Evolutionary conservation across 768 basidiomycete species (phyloP).

Genomic region (Myochromella boudieri): DNA sequence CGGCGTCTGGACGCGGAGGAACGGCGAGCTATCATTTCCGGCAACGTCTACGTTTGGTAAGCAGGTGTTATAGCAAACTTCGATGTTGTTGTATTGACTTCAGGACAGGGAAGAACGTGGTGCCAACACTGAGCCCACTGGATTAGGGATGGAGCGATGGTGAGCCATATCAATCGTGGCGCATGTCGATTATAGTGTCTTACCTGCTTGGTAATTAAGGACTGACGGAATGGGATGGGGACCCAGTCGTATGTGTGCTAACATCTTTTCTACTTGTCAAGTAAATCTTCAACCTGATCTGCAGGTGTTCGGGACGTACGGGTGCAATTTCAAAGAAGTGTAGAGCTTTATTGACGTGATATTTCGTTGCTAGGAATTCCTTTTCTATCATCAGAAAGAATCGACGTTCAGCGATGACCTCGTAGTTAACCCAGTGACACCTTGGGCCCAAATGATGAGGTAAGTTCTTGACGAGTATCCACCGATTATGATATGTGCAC

Average conservation of each 20-base stretch:
- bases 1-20: constrained; percentile 84
- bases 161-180: constrained; percentile 23
- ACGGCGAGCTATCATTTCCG: constrained; percentile 67
- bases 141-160: constrained; percentile 87
- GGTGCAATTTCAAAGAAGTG: constrained; percentile 27
- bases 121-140: constrained; percentile 78
- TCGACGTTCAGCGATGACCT: constrained; percentile 56
- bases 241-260: constrained; percentile 66
- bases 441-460: constrained; percentile 78
- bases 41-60: constrained; percentile 80
- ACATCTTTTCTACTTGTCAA: constrained; percentile 10
- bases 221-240: constrained; percentile 80
- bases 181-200: constrained; percentile 6
- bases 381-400: constrained; percentile 84
- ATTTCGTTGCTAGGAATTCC: constrained; percentile 57
- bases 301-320: constrained; percentile 54
- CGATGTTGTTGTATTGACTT: not conserved
- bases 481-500: not conserved
- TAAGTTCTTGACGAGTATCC: constrained; percentile 28
- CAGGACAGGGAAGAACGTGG: constrained; percentile 70
- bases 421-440: constrained; percentile 59
- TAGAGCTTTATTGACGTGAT: constrained; percentile 14
- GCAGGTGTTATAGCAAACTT: constrained; percentile 8
- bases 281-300: constrained; percentile 9
- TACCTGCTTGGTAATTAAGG: constrained; percentile 25